phyloP scores from a whole-genome alignment of 1,139 yeast species.

The Scheffersomyces insectosa region DNA sequence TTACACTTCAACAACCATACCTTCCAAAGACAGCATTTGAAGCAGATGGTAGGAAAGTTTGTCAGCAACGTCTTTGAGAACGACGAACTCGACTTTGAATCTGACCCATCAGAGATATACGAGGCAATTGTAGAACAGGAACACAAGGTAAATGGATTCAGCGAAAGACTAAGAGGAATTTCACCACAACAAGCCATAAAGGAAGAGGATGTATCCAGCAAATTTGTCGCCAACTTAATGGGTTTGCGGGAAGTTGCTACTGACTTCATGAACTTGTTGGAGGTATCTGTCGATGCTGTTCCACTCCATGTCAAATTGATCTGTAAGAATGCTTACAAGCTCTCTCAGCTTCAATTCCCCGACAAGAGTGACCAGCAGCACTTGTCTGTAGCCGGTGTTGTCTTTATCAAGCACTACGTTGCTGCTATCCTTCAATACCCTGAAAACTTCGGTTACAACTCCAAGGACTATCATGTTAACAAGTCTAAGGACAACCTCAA shows the following conservation, averaged over 20 bases:
- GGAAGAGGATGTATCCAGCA: conserved; percentile 66
- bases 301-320: conserved; percentile 63
- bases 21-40: conserved; percentile 58
- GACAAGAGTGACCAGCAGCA: conserved; percentile 53
- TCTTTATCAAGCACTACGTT: conserved; percentile 63
- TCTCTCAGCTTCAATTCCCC: conserved; percentile 48
- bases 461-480: conserved; percentile 32
- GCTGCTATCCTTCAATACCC: conserved; percentile 70
- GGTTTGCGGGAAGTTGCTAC: conserved; percentile 70
- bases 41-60: conserved; percentile 53
- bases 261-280: conserved; percentile 48
- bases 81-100: conserved; percentile 68
- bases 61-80: conserved; percentile 50
- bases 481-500: conserved; percentile 51
- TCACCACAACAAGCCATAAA: conserved; percentile 74
- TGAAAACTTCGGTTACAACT: conserved; percentile 56
- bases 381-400: conserved; percentile 67
- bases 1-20: conserved; percentile 58
- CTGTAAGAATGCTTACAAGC: conserved; percentile 32
- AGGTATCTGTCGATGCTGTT: conserved; percentile 41
- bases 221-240: conserved; percentile 75
- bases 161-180: conserved; percentile 26
- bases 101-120: conserved; percentile 75
- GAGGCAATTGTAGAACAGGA: conserved; percentile 48
- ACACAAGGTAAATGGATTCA: conserved; percentile 43